A percentile compares a stretch with the other conserved stretches of the same genome.
These are phyloP conservation scores for Coemansia sp. DNA, from an alignment of 192 early-diverging fungal species.

Conservation along the genomic window DNA sequence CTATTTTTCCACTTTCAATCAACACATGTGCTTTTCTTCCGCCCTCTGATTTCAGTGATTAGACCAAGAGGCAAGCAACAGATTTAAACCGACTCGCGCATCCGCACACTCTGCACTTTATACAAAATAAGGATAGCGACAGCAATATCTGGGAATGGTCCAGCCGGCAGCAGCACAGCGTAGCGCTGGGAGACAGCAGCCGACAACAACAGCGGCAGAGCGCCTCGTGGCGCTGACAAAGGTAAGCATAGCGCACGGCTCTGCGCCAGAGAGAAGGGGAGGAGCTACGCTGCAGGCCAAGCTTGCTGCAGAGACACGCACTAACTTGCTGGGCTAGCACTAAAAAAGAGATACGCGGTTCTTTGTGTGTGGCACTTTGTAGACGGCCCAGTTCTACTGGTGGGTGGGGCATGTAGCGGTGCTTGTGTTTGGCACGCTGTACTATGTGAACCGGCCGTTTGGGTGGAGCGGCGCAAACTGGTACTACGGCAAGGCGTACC, in stretches of 20 bases:
- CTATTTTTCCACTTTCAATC: background rate
- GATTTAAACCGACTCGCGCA: too few species aligned
- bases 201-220: constrained; percentile 4
- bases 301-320: too few species aligned
- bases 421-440: constrained; percentile 23
- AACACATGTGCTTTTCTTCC: too few species aligned
- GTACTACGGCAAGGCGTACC: constrained; percentile 40
- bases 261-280: too few species aligned
- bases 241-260: constrained; percentile 7
- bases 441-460: constrained; percentile 39
- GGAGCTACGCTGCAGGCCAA: background rate
- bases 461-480: constrained; percentile 29
- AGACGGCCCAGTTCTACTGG: constrained; percentile 52
- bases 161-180: constrained; percentile 8
- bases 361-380: too few species aligned
- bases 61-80: too few species aligned
- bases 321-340: too few species aligned
- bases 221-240: constrained; percentile 4
- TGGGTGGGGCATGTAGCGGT: constrained; percentile 42
- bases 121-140: too few species aligned
- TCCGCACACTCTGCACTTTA: too few species aligned
- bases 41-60: too few species aligned
- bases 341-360: too few species aligned
- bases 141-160: too few species aligned
- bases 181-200: constrained; percentile 1